phyloP scores from a whole-genome alignment of 2,329 filamentous ascomycete genomes.

The Ceratocystis colombiana region DNA sequence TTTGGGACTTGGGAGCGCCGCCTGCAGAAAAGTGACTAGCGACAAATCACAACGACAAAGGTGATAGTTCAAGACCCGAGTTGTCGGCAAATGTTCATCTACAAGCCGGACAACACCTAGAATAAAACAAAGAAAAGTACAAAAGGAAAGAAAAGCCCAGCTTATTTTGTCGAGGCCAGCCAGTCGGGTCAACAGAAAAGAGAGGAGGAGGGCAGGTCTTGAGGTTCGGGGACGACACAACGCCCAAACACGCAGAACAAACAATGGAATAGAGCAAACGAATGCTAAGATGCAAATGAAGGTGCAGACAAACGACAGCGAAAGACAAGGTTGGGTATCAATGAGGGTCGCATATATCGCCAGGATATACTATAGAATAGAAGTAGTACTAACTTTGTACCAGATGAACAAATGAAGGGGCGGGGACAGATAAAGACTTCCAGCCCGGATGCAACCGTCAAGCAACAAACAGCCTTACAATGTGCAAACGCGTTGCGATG shows the following conservation, averaged over 20 bases:
- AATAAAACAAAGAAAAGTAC: background rate
- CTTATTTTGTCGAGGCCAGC: background rate
- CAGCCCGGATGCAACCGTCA: background rate
- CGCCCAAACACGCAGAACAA: background rate
- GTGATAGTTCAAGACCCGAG: background rate
- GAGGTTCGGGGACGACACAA: background rate
- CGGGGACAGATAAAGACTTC: background rate
- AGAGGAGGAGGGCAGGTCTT: background rate
- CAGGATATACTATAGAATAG: conserved; percentile 9
- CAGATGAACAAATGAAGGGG: background rate
- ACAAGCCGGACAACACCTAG: background rate
- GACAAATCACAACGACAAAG: conserved; percentile 17
- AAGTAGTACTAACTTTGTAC: conserved; percentile 7
- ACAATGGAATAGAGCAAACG: background rate
- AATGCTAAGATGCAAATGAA: background rate
- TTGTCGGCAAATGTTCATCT: background rate
- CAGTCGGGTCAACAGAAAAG: background rate
- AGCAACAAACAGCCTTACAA: no score
- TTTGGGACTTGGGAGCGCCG: conserved; percentile 17
- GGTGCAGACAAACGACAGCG: background rate
- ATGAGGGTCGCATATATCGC: conserved; percentile 6
- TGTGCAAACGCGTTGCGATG: background rate
- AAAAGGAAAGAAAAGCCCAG: background rate
- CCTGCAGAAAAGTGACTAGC: conserved; percentile 19
- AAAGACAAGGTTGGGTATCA: conserved; percentile 11